Evolutionary conservation across 2,329 filamentous ascomycete species (phyloP).

Genomic region (Cladophialophora chaetospira): DNA sequence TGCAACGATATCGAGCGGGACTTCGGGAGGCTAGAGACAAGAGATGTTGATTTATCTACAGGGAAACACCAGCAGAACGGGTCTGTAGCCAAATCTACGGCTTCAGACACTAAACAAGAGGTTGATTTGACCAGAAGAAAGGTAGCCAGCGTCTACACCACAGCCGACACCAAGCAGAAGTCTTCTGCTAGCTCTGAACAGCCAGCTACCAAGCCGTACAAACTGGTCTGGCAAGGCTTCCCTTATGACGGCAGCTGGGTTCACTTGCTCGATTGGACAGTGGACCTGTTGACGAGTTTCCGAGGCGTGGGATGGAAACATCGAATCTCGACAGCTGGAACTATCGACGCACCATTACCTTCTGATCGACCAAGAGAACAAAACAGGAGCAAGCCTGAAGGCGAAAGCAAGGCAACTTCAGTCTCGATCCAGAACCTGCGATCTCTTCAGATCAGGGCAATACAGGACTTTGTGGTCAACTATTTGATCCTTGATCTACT

Average conservation of each 20-base stretch:
- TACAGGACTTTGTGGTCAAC: slow-evolving; percentile 48
- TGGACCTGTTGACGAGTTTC: slow-evolving; percentile 60
- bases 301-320: slow-evolving; percentile 64
- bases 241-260: slow-evolving; percentile 53
- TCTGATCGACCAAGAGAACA: slow-evolving; percentile 36
- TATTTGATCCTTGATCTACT: slow-evolving; percentile 72
- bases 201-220: slow-evolving; percentile 11
- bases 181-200: background rate
- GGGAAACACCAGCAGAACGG: slow-evolving; percentile 6
- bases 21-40: slow-evolving; percentile 57
- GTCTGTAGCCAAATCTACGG: background rate
- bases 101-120: background rate
- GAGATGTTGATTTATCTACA: slow-evolving; percentile 20
- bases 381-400: slow-evolving; percentile 5
- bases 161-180: slow-evolving; percentile 10
- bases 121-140: slow-evolving; percentile 13
- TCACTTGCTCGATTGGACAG: slow-evolving; percentile 60
- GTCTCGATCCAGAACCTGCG: slow-evolving; percentile 13
- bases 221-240: slow-evolving; percentile 28
- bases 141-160: slow-evolving; percentile 12
- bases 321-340: slow-evolving; percentile 51
- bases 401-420: slow-evolving; percentile 24
- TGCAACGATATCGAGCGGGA: slow-evolving; percentile 58
- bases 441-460: slow-evolving; percentile 16
- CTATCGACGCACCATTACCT: slow-evolving; percentile 37